A percentile compares a stretch with the other conserved stretches of the same genome.
Conservation (phyloP, 78 protist species). For the Speleostelium caveatum region DNA sequence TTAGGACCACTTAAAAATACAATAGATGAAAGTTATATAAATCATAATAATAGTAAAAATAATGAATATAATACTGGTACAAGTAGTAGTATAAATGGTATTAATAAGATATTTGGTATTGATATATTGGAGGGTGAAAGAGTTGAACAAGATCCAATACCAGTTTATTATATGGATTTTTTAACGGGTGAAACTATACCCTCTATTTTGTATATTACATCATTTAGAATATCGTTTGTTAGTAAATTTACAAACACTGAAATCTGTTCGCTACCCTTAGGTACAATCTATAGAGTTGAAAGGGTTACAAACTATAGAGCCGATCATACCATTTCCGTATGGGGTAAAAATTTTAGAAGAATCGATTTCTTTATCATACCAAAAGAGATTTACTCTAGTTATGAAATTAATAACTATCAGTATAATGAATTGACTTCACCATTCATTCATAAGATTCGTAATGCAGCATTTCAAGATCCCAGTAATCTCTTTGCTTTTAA, state of each 20-base stretch:
- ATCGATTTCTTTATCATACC: constrained; percentile 54
- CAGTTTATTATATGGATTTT: constrained; percentile 58
- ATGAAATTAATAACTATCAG: background rate
- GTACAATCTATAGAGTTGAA: constrained; percentile 53
- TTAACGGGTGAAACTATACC: constrained; percentile 24
- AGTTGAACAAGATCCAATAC: constrained; percentile 20
- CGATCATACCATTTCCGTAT: constrained; percentile 37
- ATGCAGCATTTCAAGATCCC: constrained; percentile 21
- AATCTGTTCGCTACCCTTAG: constrained; percentile 28
- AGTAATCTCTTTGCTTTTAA: constrained; percentile 28
- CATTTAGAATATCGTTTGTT: constrained; percentile 14
- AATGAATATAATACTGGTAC: background rate
- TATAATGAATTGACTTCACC: constrained; percentile 30
- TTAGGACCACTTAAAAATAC: no score
- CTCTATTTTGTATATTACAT: constrained; percentile 21
- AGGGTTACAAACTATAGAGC: constrained; percentile 13
- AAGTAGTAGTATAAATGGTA: background rate
- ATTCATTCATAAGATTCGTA: constrained; percentile 10
- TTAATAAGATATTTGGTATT: no score
- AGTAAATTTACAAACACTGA: constrained; percentile 21
- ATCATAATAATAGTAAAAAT: background rate
- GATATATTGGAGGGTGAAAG: constrained; percentile 61
- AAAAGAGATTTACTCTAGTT: background rate
- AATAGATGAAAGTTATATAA: background rate
- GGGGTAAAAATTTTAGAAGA: constrained; percentile 76